phyloP scores from a whole-genome alignment of 2,329 filamentous ascomycete species.

The Fusarium kyushuense region DNA sequence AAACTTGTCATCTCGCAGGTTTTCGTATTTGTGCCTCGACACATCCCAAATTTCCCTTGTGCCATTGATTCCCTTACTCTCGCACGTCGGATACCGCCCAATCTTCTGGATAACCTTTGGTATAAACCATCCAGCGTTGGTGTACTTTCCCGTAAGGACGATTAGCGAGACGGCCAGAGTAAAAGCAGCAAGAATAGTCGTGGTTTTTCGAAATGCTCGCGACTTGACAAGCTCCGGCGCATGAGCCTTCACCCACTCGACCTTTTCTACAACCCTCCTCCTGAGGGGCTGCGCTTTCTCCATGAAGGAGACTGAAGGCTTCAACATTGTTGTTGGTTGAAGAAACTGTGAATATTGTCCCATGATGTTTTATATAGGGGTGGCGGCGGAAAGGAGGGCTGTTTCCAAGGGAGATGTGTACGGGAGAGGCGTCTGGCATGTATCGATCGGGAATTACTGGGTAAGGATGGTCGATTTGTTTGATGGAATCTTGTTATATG shows the following conservation, averaged over 20 bases:
- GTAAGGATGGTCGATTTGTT: background rate
- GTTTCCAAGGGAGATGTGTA: conserved; percentile 17
- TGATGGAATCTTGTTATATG: conserved; percentile 17
- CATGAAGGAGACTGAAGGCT: conserved; percentile 22
- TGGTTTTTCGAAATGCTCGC: conserved; percentile 35
- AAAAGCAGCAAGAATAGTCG: conserved; percentile 24
- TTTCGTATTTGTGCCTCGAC: conserved; percentile 43
- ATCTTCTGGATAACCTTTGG: conserved; percentile 34
- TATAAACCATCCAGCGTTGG: conserved; percentile 33
- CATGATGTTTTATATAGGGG: conserved; percentile 21
- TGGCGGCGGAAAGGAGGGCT: background rate
- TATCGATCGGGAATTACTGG: conserved; percentile 1
- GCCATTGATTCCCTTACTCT: conserved; percentile 30
- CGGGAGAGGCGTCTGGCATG: conserved; percentile 31
- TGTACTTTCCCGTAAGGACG: conserved; percentile 31
- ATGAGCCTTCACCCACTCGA: conserved; percentile 22
- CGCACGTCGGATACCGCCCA: conserved; percentile 36
- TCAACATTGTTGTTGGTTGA: conserved; percentile 27
- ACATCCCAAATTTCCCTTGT: conserved; percentile 38
- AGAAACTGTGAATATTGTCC: conserved; percentile 8
- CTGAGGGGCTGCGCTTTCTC: conserved; percentile 26
- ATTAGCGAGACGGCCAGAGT: conserved; percentile 29
- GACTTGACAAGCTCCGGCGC: conserved; percentile 33
- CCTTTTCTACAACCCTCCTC: conserved; percentile 8
- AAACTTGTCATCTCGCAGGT: conserved; percentile 49